Conservation (phyloP, 2,329 filamentous ascomycete genomes). For the Colletotrichum sansevieriae region DNA sequence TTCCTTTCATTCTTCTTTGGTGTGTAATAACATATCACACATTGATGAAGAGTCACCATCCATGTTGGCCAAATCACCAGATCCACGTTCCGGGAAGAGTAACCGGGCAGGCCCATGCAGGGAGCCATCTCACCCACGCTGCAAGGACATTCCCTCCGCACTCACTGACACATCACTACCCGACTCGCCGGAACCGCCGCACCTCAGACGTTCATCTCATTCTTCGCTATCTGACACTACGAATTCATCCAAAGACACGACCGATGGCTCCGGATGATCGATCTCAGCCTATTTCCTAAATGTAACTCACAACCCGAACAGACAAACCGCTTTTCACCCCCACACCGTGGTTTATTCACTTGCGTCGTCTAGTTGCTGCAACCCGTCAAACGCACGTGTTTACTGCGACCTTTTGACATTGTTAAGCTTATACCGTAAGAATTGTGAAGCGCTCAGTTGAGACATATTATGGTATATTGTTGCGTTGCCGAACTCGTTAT, state of each 20-base stretch:
- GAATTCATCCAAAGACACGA: neutral
- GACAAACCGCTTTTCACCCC: too few relatives aligned
- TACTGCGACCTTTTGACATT: too few relatives aligned
- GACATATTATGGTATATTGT: too few relatives aligned
- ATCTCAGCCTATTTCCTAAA: neutral
- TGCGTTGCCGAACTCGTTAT: too few relatives aligned
- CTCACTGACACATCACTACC: constrained; percentile 20
- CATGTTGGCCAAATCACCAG: neutral
- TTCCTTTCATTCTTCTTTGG: too few relatives aligned
- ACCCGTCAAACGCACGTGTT: too few relatives aligned
- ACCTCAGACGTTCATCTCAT: constrained; percentile 3
- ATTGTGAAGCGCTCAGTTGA: too few relatives aligned
- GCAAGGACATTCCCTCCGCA: constrained; percentile 26
- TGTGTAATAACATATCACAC: too few relatives aligned
- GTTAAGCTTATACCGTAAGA: too few relatives aligned
- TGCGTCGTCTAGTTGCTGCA: too few relatives aligned
- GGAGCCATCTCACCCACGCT: neutral
- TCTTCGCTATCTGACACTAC: neutral
- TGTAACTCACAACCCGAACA: neutral
- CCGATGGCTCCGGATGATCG: rapidly evolving
- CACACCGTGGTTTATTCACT: too few relatives aligned
- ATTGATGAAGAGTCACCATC: neutral
- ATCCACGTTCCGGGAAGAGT: neutral
- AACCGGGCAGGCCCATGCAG: neutral
- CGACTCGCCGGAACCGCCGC: constrained; percentile 1